These are phyloP conservation scores for Niebla homalea DNA, from an alignment of 495 filamentous ascomycete genomes.

Conservation along the genomic window DNA sequence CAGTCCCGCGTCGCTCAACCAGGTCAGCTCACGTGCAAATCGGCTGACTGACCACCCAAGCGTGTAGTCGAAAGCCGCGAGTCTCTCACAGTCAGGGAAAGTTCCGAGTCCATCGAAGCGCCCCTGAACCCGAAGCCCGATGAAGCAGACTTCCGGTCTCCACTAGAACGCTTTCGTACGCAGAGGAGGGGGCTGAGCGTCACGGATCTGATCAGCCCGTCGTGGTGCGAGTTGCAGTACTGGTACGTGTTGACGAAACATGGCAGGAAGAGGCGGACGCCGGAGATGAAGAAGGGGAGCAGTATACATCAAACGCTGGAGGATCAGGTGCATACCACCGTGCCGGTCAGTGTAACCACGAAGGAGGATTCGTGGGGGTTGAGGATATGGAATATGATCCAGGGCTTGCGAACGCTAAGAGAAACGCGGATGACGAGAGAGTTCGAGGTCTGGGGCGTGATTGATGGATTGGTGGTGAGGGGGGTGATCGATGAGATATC, in stretches of 20 bases:
- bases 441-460: conserved; percentile 79
- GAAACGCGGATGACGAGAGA: conserved; percentile 75
- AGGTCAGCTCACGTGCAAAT: background rate
- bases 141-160: conserved; percentile 35
- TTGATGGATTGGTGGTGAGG: conserved; percentile 74
- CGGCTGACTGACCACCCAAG: conserved; percentile 46
- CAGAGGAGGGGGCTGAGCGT: conserved; percentile 73
- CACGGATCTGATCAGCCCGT: conserved; percentile 71
- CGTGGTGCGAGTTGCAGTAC: conserved; percentile 95
- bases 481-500: conserved; percentile 84
- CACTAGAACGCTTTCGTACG: conserved; percentile 64
- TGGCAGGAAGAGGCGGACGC: conserved; percentile 59
- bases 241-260: conserved; percentile 68
- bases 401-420: conserved; percentile 64
- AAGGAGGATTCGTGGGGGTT: conserved; percentile 77
- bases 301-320: conserved; percentile 72
- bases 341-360: conserved; percentile 54
- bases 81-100: conserved; percentile 8
- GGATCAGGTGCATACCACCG: conserved; percentile 65
- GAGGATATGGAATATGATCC: conserved; percentile 82
- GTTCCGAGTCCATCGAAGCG: conserved; percentile 14
- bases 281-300: conserved; percentile 71
- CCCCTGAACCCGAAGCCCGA: conserved; percentile 5
- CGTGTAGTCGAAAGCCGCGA: conserved; percentile 48
- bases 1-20: conserved; percentile 13